A percentile compares a stretch with the other conserved stretches of the same genome.
Evolutionary conservation across 2,329 filamentous ascomycete genomes (phyloP).

Genomic region (Cylindrodendrum hubeiense): DNA sequence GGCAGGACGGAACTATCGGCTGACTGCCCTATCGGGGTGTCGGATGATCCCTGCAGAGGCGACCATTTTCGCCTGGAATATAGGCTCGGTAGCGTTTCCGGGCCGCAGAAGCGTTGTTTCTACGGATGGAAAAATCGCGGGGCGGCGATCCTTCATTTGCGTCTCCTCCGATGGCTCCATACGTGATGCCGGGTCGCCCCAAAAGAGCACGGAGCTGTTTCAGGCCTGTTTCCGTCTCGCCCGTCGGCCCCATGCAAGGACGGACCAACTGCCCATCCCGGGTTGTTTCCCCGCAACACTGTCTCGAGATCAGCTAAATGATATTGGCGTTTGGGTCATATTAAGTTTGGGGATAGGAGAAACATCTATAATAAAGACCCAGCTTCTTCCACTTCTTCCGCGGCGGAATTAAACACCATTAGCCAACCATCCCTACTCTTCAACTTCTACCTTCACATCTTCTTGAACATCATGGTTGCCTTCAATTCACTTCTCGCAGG

Average conservation of each 20-base stretch:
- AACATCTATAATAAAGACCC: background rate
- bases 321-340: too few species aligned
- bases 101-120: slow-evolving; percentile 18
- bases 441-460: background rate
- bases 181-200: slow-evolving; percentile 14
- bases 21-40: background rate
- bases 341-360: slow-evolving; percentile 16
- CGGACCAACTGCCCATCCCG: slow-evolving; percentile 19
- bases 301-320: slow-evolving; percentile 12
- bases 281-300: slow-evolving; percentile 1
- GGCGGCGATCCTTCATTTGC: slow-evolving; percentile 37
- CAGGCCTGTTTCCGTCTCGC: slow-evolving; percentile 32
- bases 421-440: background rate
- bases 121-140: slow-evolving; percentile 39
- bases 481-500: slow-evolving; percentile 43
- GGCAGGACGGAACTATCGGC: background rate
- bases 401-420: background rate
- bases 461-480: slow-evolving; percentile 36
- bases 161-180: slow-evolving; percentile 23
- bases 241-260: slow-evolving; percentile 17
- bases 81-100: slow-evolving; percentile 3
- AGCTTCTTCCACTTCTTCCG: background rate
- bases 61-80: slow-evolving; percentile 1
- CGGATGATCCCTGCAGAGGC: background rate
- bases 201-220: slow-evolving; percentile 32